Base-by-base conservation (phyloP, 257 asterid genomes). In the Petunia axillaris region DNA sequence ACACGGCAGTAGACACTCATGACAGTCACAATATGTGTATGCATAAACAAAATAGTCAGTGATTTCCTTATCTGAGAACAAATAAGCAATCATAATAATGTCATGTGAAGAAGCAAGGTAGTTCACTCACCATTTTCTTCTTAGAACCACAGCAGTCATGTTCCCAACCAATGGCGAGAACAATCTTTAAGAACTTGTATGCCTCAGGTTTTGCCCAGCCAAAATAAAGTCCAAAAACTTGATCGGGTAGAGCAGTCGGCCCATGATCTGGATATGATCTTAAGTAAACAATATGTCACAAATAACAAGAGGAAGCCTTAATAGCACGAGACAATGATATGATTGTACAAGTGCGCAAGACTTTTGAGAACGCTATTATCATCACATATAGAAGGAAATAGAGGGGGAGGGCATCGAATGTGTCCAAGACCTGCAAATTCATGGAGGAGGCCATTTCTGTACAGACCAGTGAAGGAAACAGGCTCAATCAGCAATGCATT, bases 181-280 rank as follows among this genome's bases (percentile, higher is more conserved):
- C 90, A 77, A 92, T 86, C 89, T 93, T 94, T 37, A 66, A 77
- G 81, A 85, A 83, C 82, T 87, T 76, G 46, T 82, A 71, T 0
- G 65, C 87, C 14, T 91, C 89, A 77, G 78, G 57, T 85, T 88
- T 89, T 74, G 84, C 97, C 98, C 98, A 93, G 52, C 98, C 98
- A 77, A 93, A 82, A 85, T 83, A 86, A 74, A 90, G 88, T 66
- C 97, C 98, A 89, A 88, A 90, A 77, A 89, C 84, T 90, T 93
- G 97, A 87, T 85, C 87, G 15, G 97, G 93, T 79, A 94, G 89
- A 82, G 25, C 65, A 48, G 83, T 55, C 43, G 64, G 75, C 76
- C 84, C 90, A 35, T 79, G 86, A 83, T 90, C 98, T 94, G 86
- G 71, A 84, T 80, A 48, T 70, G 64, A 75, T 16, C 59, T 55